Evolutionary conservation across 495 filamentous ascomycete species (phyloP).

Genomic region (Penicillium coffeae): DNA sequence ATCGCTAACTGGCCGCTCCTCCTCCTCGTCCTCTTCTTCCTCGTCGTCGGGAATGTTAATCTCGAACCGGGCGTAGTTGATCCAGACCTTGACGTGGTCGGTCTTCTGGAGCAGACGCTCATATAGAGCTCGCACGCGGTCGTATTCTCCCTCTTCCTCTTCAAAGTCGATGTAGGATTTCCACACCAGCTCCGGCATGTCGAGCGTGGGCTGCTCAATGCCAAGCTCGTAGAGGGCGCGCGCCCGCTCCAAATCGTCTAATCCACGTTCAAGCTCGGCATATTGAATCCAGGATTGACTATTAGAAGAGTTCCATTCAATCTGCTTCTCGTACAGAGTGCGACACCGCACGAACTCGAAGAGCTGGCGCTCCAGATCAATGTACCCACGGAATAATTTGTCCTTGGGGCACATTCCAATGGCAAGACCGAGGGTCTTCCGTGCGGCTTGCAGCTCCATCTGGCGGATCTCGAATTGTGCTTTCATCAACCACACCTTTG

Average conservation of each 20-base stretch:
- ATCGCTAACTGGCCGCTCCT: constrained; percentile 71
- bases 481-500: constrained; percentile 91
- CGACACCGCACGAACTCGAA: constrained; percentile 90
- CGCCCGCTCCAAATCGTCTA: constrained; percentile 82
- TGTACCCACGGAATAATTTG: constrained; percentile 89
- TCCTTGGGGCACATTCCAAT: constrained; percentile 96
- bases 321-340: constrained; percentile 87
- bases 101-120: constrained; percentile 90
- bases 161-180: constrained; percentile 98
- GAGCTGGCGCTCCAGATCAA: constrained; percentile 83
- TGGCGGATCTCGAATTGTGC: constrained; percentile 93
- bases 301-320: constrained; percentile 86
- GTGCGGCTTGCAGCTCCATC: constrained; percentile 68
- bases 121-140: constrained; percentile 75
- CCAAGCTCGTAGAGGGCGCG: constrained; percentile 93
- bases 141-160: constrained; percentile 87
- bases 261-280: constrained; percentile 81
- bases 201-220: constrained; percentile 75
- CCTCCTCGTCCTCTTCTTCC: constrained; percentile 58
- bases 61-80: constrained; percentile 93
- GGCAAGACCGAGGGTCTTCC: constrained; percentile 83
- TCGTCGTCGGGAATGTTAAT: constrained; percentile 77
- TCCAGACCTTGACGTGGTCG: constrained; percentile 98
- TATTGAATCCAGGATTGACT: constrained; percentile 93
- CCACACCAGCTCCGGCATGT: constrained; percentile 98